A percentile compares a stretch with the other conserved stretches of the same genome.
Conservation (phyloP, 148 eudicot genomes). For the Silene uniflora region DNA sequence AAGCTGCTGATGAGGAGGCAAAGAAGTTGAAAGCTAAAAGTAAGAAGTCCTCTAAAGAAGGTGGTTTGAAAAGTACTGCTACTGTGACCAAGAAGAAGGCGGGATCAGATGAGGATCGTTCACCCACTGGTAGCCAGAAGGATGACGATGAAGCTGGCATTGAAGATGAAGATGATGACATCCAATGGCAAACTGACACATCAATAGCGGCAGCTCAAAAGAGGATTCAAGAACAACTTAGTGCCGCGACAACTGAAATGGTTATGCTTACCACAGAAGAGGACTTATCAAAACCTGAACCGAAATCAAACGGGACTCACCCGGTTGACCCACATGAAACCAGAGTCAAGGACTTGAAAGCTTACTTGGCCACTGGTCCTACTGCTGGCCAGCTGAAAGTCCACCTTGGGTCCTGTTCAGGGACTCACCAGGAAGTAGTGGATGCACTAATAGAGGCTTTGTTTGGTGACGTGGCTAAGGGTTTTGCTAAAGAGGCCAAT, state of each 20-base stretch:
- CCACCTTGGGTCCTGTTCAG: conserved; percentile 39
- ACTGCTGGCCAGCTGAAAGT: conserved; percentile 48
- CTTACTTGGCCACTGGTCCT: conserved; percentile 34
- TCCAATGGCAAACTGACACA: conserved; percentile 76
- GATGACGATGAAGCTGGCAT: conserved; percentile 35
- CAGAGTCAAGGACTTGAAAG: conserved; percentile 45
- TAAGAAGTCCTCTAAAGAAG: conserved; percentile 57
- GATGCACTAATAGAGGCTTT: conserved; percentile 55
- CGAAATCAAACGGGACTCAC: conserved; percentile 14
- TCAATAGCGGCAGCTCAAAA: conserved; percentile 62
- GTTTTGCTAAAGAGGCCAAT: conserved; percentile 47
- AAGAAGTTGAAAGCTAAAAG: conserved; percentile 45
- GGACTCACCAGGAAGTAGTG: conserved; percentile 43
- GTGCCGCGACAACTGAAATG: conserved; percentile 75
- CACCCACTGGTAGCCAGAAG: conserved; percentile 49
- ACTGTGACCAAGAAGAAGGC: conserved; percentile 50
- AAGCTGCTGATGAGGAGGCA: conserved; percentile 65
- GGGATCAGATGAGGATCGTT: conserved; percentile 62
- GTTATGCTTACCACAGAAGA: conserved; percentile 71
- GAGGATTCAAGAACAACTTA: conserved; percentile 71
- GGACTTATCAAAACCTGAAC: conserved; percentile 31
- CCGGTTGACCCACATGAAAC: conserved; percentile 19
- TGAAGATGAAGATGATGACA: conserved; percentile 44
- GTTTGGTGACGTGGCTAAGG: conserved; percentile 48
- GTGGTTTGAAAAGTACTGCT: conserved; percentile 26